Percentiles rank a stretch among this genome's conserved stretches.
Evolutionary conservation across 1,284 basidiomycete species (phyloP).

Genomic region (Ustilago bromivora): DNA sequence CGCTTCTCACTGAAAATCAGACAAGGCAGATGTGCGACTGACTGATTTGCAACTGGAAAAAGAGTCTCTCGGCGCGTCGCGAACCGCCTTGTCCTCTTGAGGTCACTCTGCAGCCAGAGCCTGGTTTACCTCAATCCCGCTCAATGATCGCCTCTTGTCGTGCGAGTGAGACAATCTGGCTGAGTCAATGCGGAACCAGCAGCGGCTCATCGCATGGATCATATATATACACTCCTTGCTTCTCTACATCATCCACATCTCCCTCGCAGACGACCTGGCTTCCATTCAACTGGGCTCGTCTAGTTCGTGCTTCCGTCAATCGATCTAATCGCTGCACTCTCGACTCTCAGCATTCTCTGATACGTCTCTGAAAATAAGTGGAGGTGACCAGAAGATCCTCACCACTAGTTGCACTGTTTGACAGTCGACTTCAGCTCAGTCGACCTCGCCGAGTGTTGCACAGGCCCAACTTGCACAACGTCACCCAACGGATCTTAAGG

Average conservation of each 20-base stretch:
- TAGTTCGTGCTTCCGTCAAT: conserved; percentile 9
- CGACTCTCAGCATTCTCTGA: not conserved
- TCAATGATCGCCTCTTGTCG: conserved; percentile 1
- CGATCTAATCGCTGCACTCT: conserved; percentile 1
- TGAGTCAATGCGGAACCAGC: conserved; percentile 19
- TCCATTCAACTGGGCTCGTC: conserved; percentile 26
- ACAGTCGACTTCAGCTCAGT: not conserved
- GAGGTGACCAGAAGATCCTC: not conserved
- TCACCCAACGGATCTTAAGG: no score
- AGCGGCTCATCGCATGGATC: conserved; percentile 35
- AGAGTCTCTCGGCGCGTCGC: conserved; percentile 37
- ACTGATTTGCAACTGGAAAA: not conserved
- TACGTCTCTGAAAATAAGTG: not conserved
- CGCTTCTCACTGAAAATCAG: not conserved
- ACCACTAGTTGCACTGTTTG: not conserved
- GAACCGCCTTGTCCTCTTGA: conserved; percentile 5
- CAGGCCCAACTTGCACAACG: not conserved
- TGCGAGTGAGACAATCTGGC: conserved; percentile 18
- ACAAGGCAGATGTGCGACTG: not conserved
- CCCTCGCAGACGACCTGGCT: conserved; percentile 20
- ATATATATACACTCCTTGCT: conserved; percentile 37
- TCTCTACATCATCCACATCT: conserved; percentile 12
- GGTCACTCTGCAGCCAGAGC: conserved; percentile 28
- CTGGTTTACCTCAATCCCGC: no score
- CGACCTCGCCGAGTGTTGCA: not conserved